Conservation (phyloP, 2,329 filamentous ascomycete species). For the Aspergillus spinulosporus region DNA sequence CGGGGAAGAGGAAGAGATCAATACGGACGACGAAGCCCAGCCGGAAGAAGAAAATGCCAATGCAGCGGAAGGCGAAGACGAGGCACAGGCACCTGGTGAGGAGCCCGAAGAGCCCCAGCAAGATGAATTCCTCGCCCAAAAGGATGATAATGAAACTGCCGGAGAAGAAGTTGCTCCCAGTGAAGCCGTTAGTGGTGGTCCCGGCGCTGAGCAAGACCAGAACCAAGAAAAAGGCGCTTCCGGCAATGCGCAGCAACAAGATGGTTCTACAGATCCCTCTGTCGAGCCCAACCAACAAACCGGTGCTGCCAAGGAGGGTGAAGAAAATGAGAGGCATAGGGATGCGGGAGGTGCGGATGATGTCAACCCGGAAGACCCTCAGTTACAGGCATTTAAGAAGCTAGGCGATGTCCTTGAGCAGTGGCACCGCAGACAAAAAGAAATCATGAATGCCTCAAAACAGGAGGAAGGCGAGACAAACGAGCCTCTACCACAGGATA, state of each 20-base stretch:
- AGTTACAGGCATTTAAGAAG: constrained; percentile 82
- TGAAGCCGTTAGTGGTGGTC: constrained; percentile 42
- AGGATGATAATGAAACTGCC: constrained; percentile 53
- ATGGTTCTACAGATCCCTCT: constrained; percentile 47
- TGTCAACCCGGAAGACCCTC: constrained; percentile 38
- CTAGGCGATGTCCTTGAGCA: constrained; percentile 88
- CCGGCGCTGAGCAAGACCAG: constrained; percentile 42
- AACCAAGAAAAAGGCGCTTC: constrained; percentile 50
- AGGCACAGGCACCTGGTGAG: constrained; percentile 41
- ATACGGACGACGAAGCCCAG: constrained; percentile 37
- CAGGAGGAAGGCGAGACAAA: constrained; percentile 54
- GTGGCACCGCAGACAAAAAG: constrained; percentile 85
- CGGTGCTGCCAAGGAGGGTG: constrained; percentile 43
- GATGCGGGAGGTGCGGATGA: constrained; percentile 42
- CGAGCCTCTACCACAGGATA: constrained; percentile 55
- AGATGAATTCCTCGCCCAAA: constrained; percentile 47
- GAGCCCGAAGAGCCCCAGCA: constrained; percentile 56
- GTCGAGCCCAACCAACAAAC: constrained; percentile 49
- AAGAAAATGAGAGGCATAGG: constrained; percentile 39
- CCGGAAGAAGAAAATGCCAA: constrained; percentile 48
- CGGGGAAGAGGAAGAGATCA: constrained; percentile 31
- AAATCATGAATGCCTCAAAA: constrained; percentile 67
- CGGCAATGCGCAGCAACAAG: constrained; percentile 44
- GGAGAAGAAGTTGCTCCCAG: constrained; percentile 54
- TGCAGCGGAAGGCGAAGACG: constrained; percentile 51